These are phyloP conservation scores for Peribolospora baueri DNA, from an alignment of 768 basidiomycete species.

Conservation along the genomic window DNA sequence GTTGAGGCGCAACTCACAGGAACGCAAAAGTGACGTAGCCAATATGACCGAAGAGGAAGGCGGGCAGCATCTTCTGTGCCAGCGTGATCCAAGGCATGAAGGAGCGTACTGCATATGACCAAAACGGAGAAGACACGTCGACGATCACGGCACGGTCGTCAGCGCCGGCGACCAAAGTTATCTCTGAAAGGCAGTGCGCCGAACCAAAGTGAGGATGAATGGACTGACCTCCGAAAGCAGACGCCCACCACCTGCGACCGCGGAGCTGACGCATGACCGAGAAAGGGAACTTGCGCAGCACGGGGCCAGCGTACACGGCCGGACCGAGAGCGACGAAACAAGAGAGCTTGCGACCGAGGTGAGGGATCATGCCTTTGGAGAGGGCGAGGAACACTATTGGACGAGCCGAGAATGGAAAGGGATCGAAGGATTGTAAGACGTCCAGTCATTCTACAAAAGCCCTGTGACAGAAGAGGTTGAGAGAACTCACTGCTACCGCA, in stretches of 20 bases:
- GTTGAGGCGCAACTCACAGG: background rate
- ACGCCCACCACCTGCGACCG: conserved; percentile 23
- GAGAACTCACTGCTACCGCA: conserved; percentile 3
- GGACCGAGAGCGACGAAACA: conserved; percentile 26
- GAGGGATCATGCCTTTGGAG: conserved; percentile 24
- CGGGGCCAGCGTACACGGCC: conserved; percentile 26
- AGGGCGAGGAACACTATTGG: conserved; percentile 25
- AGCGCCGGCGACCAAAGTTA: background rate
- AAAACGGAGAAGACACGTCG: too few species aligned
- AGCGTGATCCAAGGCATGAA: conserved; percentile 7
- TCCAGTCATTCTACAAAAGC: too few species aligned
- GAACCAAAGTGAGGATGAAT: background rate
- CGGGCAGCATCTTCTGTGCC: conserved; percentile 1
- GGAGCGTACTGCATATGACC: conserved; percentile 1
- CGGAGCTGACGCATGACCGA: conserved; percentile 20
- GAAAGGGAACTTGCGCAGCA: conserved; percentile 25
- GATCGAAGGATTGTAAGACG: too few species aligned
- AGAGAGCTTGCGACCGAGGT: conserved; percentile 23
- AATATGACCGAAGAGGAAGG: conserved; percentile 7
- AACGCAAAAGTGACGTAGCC: conserved; percentile 1
- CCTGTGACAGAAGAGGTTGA: too few species aligned
- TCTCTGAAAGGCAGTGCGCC: too few species aligned
- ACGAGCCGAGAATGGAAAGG: background rate
- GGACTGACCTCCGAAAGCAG: conserved; percentile 19
- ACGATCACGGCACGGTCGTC: background rate